Percentiles rank a stretch among this genome's conserved stretches.
Conservation (phyloP, 768 basidiomycete genomes). For the Tylopilus sp. region DNA sequence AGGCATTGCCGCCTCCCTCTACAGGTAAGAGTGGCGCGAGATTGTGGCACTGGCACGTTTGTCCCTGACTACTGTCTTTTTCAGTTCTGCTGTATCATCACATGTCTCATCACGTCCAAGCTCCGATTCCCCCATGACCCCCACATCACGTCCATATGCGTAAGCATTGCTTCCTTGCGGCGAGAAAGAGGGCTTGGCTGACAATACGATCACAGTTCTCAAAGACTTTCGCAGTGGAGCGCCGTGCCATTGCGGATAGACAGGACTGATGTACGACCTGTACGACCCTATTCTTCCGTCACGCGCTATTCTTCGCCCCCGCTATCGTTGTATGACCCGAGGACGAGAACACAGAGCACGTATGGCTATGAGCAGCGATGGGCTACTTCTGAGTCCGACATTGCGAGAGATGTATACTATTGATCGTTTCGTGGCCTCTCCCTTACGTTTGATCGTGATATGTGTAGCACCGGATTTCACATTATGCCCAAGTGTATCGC, state of each 20-base stretch:
- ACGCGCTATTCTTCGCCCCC: slow-evolving; percentile 1
- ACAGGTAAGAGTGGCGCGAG: slow-evolving; percentile 44
- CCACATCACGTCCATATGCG: slow-evolving; percentile 15
- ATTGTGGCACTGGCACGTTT: no score
- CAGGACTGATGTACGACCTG: not conserved
- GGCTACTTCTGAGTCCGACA: slow-evolving; percentile 23
- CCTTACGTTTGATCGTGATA: not conserved
- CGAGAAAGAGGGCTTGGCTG: not conserved
- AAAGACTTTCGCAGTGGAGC: slow-evolving; percentile 6
- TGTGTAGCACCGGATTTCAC: not conserved
- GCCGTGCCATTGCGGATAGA: slow-evolving; percentile 4
- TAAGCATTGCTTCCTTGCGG: slow-evolving; percentile 14
- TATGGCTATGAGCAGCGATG: slow-evolving; percentile 18
- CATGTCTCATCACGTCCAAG: slow-evolving; percentile 47
- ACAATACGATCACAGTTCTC: slow-evolving; percentile 6
- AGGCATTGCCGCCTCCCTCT: slow-evolving; percentile 42
- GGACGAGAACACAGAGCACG: not conserved
- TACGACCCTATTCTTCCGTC: not conserved
- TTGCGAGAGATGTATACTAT: slow-evolving; percentile 15
- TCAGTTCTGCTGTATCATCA: slow-evolving; percentile 53
- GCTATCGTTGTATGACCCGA: not conserved
- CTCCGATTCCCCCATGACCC: slow-evolving; percentile 4
- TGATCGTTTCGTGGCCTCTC: slow-evolving; percentile 3
- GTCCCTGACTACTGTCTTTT: slow-evolving; percentile 4
- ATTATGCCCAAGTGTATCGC: slow-evolving; percentile 11